phyloP scores from a whole-genome alignment of 2,329 filamentous ascomycete genomes.

The Stenocarpella maydis region DNA sequence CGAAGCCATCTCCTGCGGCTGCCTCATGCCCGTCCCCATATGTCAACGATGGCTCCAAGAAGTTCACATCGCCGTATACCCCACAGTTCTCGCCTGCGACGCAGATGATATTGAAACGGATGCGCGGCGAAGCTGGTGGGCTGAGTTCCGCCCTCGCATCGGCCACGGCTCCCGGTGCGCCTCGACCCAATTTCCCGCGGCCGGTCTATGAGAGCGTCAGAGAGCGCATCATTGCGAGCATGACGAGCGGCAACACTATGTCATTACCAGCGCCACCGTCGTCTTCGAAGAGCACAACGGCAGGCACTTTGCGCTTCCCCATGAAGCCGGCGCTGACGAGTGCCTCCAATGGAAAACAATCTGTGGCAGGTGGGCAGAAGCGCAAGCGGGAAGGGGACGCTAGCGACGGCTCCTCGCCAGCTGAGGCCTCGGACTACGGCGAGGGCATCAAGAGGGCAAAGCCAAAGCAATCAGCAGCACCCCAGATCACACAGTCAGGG shows the following conservation, averaged over 20 bases:
- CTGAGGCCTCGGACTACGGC: slow-evolving; percentile 41
- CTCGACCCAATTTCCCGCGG: slow-evolving; percentile 41
- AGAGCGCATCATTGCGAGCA: slow-evolving; percentile 49
- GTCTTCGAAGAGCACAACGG: slow-evolving; percentile 8
- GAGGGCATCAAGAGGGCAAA: slow-evolving; percentile 44
- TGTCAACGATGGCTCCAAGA: slow-evolving; percentile 17
- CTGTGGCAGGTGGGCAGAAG: slow-evolving; percentile 33
- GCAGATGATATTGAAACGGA: slow-evolving; percentile 39
- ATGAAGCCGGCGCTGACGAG: slow-evolving; percentile 5
- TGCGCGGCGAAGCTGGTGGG: slow-evolving; percentile 39
- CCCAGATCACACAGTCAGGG: slow-evolving; percentile 78
- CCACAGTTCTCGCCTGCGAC: slow-evolving; percentile 35
- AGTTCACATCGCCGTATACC: slow-evolving; percentile 66
- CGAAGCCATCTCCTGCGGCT: slow-evolving; percentile 3
- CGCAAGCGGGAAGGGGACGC: slow-evolving; percentile 36
- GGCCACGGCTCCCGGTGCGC: slow-evolving; percentile 35
- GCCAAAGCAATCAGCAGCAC: slow-evolving; percentile 51
- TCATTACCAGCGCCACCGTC: slow-evolving; percentile 43
- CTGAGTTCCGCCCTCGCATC: slow-evolving; percentile 40
- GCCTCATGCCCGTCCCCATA: neutral
- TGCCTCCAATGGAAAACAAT: slow-evolving; percentile 6
- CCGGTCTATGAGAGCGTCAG: slow-evolving; percentile 50
- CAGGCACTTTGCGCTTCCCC: slow-evolving; percentile 29
- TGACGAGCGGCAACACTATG: slow-evolving; percentile 48
- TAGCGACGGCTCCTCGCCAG: slow-evolving; percentile 34